Evolutionary conservation across 108 stramenopile genomes (phyloP).

Genomic region (Cyclostephanos invisitatus): DNA sequence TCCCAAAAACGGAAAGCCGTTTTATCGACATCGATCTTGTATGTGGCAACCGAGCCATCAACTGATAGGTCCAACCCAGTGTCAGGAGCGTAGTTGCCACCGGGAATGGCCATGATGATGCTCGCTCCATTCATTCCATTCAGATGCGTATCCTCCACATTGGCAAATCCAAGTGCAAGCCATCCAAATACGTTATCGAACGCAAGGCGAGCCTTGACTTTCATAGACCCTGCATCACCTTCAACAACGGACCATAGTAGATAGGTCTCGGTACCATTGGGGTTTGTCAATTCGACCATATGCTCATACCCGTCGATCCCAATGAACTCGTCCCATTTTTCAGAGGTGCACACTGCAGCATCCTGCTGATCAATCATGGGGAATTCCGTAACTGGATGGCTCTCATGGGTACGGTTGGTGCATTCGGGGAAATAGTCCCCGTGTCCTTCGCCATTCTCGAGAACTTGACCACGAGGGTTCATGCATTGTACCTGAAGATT

Average conservation of each 20-base stretch:
- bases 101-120: slow-evolving; percentile 55
- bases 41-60: slow-evolving; percentile 44
- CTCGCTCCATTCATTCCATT: slow-evolving; percentile 61
- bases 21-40: slow-evolving; percentile 36
- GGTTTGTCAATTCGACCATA: slow-evolving; percentile 18
- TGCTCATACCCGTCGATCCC: slow-evolving; percentile 20
- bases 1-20: slow-evolving; percentile 67
- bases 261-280: slow-evolving; percentile 27
- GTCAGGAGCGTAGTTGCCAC: slow-evolving; percentile 47
- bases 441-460: slow-evolving; percentile 33
- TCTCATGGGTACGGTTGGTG: slow-evolving; percentile 35
- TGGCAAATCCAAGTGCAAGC: slow-evolving; percentile 53
- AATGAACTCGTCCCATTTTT: slow-evolving; percentile 39
- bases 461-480: slow-evolving; percentile 57
- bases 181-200: slow-evolving; percentile 63
- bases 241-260: slow-evolving; percentile 56
- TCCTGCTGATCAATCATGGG: slow-evolving; percentile 39
- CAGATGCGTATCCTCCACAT: slow-evolving; percentile 15
- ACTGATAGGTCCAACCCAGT: slow-evolving; percentile 42
- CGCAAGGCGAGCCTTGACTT: slow-evolving; percentile 49
- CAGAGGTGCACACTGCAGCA: slow-evolving; percentile 17
- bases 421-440: slow-evolving; percentile 47
- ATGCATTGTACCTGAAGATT: slow-evolving; percentile 61
- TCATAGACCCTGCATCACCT: slow-evolving; percentile 16
- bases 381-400: slow-evolving; percentile 20